Conservation (phyloP, 441 rosid species). For the Erysimum pusillum region DNA sequence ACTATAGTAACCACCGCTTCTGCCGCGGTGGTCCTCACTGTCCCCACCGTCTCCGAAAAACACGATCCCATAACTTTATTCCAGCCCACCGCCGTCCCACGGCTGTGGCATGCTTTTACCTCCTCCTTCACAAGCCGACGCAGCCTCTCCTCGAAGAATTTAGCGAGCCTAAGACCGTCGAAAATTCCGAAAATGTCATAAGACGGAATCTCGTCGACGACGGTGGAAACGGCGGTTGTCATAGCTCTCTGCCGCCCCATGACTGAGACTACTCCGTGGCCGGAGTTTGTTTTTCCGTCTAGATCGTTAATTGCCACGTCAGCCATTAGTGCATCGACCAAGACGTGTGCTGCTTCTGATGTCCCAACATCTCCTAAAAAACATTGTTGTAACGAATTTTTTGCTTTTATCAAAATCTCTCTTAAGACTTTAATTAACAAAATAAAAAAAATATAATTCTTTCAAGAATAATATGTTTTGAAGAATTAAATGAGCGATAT, state of each 20-base stretch:
- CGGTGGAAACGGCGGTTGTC: conserved; percentile 77
- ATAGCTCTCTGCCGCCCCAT: conserved; percentile 76
- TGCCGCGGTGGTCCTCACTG: conserved; percentile 60
- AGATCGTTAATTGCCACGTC: conserved; percentile 28
- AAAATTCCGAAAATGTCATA: conserved; percentile 76
- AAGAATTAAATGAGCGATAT: neutral
- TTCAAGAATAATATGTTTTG: neutral
- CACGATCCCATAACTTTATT: conserved; percentile 62
- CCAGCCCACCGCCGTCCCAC: conserved; percentile 53
- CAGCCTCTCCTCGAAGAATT: conserved; percentile 65
- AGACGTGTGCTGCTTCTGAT: conserved; percentile 7
- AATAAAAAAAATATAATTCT: neutral
- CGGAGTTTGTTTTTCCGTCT: conserved; percentile 29
- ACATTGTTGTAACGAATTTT: neutral
- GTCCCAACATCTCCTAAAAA: conserved; percentile 33
- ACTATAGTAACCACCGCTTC: conserved; percentile 68
- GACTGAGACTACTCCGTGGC: conserved; percentile 66
- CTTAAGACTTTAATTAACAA: neutral
- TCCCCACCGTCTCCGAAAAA: conserved; percentile 63
- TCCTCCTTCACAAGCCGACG: conserved; percentile 59
- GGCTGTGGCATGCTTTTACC: conserved; percentile 38
- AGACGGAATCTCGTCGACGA: conserved; percentile 49
- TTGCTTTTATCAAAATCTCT: neutral
- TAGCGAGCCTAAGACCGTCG: conserved; percentile 74
- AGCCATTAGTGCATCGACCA: conserved; percentile 9